Evolutionary conservation across 1,139 yeast species (phyloP).

Genomic region (Hemisphaericaspora lyxosophila): DNA sequence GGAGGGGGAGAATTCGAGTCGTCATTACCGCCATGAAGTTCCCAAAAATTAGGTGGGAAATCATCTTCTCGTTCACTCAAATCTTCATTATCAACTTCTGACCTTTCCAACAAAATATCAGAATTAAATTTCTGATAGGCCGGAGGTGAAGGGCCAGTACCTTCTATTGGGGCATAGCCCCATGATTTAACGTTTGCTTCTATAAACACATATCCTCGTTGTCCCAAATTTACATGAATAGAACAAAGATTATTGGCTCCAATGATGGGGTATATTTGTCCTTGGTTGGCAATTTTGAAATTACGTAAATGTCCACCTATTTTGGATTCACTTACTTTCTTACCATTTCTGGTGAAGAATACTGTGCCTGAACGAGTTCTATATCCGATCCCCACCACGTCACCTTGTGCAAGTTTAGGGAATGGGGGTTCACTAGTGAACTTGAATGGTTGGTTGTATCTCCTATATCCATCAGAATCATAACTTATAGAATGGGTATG

Average conservation of each 20-base stretch:
- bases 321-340: constrained; percentile 62
- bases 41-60: constrained; percentile 60
- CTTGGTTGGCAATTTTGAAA: constrained; percentile 36
- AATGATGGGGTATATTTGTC: constrained; percentile 50
- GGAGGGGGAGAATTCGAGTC: constrained; percentile 7
- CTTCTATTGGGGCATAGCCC: constrained; percentile 65
- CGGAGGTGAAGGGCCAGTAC: constrained; percentile 64
- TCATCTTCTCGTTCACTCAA: constrained; percentile 47
- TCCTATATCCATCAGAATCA: constrained; percentile 53
- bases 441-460: constrained; percentile 52
- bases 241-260: constrained; percentile 56
- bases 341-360: constrained; percentile 70
- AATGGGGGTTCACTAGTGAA: constrained; percentile 39
- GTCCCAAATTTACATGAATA: constrained; percentile 57
- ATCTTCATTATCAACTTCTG: constrained; percentile 51
- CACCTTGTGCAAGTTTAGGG: constrained; percentile 54
- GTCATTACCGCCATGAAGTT: constrained; percentile 21
- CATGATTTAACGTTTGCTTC: constrained; percentile 63
- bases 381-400: constrained; percentile 67
- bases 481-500: constrained; percentile 50
- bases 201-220: constrained; percentile 56
- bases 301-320: constrained; percentile 59
- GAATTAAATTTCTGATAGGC: constrained; percentile 54
- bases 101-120: constrained; percentile 54
- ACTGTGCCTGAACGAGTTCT: constrained; percentile 60